Base-by-base conservation (phyloP, 495 filamentous ascomycete species). In the Apiosordaria backusii region DNA sequence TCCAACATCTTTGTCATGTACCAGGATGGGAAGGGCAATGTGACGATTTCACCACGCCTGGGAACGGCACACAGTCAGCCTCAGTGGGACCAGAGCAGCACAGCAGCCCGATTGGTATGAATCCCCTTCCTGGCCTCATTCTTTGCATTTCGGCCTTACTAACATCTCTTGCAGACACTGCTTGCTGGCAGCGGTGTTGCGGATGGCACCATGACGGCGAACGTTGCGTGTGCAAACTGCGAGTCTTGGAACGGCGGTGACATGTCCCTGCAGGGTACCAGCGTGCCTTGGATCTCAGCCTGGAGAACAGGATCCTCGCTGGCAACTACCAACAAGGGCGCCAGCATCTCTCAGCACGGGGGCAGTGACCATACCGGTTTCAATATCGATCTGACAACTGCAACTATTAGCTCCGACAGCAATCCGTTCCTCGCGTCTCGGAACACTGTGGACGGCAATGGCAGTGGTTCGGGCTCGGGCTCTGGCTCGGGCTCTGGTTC, bases 1-100 rank as follows among this genome's bases (percentile, higher is more conserved):
- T 77, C 90, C 18, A 87, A 86, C 67, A 89, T 93, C 35, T 91
- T 91, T 67, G 72, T 92, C 29, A 82, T 90, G 67, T 92, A 91
- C 74, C 74, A 84, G 19, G 72, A 86, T 67, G 84, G 86, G 4
- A 67, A 68, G 9, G 85, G 83, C 19, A 86, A 89, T 67, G 80
- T 69, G 29, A 92, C 90, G 0, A 65, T 90, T 57, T 91, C 89
- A 21, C 82, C 87, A 2, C 83, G 90, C n/a, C 72, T 74, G 23
- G 85, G 85, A 19, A 75, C 71, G 16, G 83, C 82, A 4, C 79
- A 90, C 67, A 63, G 76, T 19, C 71, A 82, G 72, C 90, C 90
- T 0, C 21, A 73, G 21, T 80, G 80, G 68, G 83, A 89, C 74
- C 73, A 78, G 2, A 71, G 79, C 55, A 78, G 83, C 16, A 71